phyloP scores from a whole-genome alignment of 371 early-diverging fungal genomes.

The Entomophthora muscae region DNA sequence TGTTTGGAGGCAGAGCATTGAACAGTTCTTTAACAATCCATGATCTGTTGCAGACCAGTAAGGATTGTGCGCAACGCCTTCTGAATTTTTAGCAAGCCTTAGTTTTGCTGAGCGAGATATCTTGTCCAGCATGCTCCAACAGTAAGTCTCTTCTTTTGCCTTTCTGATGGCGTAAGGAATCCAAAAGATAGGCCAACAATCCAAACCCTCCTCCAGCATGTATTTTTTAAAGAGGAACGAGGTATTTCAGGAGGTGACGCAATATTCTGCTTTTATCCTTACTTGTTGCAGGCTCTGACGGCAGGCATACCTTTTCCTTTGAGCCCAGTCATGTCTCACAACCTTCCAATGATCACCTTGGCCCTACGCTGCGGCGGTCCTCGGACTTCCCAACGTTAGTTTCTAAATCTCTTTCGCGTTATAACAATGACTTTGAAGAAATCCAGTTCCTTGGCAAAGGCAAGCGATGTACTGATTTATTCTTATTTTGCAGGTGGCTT shows the following conservation, averaged over 20 bases:
- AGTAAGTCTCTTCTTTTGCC: background rate
- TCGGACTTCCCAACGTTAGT: background rate
- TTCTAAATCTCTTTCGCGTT: conserved; percentile 32
- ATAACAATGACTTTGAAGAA: conserved; percentile 81
- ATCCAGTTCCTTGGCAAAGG: conserved; percentile 81
- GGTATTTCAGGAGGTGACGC: conserved; percentile 21
- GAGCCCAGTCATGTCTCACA: too few relatives aligned
- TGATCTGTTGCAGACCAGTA: conserved; percentile 26
- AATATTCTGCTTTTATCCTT: background rate
- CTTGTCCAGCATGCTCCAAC: background rate
- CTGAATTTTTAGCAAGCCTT: background rate
- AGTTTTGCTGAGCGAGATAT: background rate
- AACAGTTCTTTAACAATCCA: conserved; percentile 30
- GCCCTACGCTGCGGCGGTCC: conserved; percentile 7
- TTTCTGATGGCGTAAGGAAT: background rate
- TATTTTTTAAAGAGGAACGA: conserved; percentile 12
- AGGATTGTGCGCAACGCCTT: background rate
- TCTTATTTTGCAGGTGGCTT: conserved; percentile 35
- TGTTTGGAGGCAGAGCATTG: conserved; percentile 41
- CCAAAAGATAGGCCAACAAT: background rate
- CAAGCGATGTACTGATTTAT: background rate
- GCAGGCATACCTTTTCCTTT: too few relatives aligned
- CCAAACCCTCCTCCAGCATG: background rate
- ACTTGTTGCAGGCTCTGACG: too few relatives aligned
- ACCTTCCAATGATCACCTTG: background rate